Conservation (phyloP, 352 stramenopile genomes). For the Globisporangium spiculum region DNA sequence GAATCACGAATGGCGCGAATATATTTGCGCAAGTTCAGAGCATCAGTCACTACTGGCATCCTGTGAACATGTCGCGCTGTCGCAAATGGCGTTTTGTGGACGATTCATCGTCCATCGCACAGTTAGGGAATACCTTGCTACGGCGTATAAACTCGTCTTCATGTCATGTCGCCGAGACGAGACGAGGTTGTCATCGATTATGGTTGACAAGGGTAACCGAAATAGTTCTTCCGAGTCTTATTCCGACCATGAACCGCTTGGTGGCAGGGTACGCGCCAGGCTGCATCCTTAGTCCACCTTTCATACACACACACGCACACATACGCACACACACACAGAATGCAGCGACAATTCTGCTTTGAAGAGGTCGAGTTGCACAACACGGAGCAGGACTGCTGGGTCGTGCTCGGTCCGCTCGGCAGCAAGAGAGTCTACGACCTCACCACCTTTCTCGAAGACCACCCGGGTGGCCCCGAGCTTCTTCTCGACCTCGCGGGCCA, state of each 20-base stretch:
- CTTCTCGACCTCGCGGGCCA: conserved; percentile 86
- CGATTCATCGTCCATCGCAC: not conserved
- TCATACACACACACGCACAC: not conserved
- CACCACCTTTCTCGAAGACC: conserved; percentile 93
- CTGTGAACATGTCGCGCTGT: not conserved
- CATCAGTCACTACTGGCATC: not conserved
- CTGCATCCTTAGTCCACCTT: not conserved
- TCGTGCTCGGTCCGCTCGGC: conserved; percentile 35
- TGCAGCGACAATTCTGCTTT: conserved; percentile 55
- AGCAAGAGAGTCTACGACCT: conserved; percentile 92
- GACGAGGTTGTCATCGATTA: not conserved
- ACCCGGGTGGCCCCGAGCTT: conserved; percentile 92
- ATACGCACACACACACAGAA: not conserved
- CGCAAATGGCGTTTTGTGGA: not conserved
- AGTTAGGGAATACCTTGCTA: not conserved
- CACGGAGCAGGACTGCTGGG: conserved; percentile 40
- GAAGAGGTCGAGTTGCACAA: conserved; percentile 83
- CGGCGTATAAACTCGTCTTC: not conserved
- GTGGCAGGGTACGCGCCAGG: not conserved
- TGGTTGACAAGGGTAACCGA: not conserved
- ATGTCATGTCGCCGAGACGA: not conserved
- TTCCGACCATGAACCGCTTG: not conserved
- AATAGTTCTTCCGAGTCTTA: not conserved
- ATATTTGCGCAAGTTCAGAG: not conserved
- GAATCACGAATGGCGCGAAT: not conserved